These are phyloP conservation scores for Corniculantispora saksenae DNA, from an alignment of 2,329 filamentous ascomycete genomes.

Conservation along the genomic window DNA sequence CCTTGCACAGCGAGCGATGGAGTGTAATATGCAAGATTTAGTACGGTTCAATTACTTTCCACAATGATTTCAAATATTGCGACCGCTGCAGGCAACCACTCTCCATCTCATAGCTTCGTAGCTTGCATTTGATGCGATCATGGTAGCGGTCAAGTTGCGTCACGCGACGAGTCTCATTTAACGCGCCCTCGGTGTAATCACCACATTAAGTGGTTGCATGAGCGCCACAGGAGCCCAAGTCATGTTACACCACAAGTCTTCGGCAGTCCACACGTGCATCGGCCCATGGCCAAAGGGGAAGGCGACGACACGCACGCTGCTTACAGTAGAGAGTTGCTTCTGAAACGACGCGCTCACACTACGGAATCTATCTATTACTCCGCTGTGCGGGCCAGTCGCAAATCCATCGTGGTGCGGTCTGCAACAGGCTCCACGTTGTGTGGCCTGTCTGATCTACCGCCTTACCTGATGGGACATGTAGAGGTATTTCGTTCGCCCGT, in stretches of 20 bases:
- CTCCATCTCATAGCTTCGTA: not conserved
- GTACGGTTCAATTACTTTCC: too few species aligned
- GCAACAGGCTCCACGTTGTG: not conserved
- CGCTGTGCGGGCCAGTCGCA: not conserved
- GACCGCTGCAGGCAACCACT: too few species aligned
- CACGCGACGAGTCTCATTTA: constrained; percentile 12
- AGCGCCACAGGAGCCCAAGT: constrained; percentile 5
- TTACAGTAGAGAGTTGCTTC: not conserved
- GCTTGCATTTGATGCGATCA: not conserved
- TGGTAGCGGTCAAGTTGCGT: not conserved
- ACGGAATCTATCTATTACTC: not conserved
- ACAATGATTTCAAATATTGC: not conserved
- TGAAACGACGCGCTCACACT: not conserved
- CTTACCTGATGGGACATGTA: too few species aligned
- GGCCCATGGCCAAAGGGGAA: not conserved
- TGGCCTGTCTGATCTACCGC: too few species aligned
- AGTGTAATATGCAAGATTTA: not conserved
- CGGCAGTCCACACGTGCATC: not conserved
- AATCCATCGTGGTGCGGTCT: not conserved
- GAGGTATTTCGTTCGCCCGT: too few species aligned
- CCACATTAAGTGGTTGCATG: constrained; percentile 10
- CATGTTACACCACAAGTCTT: not conserved
- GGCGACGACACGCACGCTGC: not conserved
- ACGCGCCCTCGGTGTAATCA: not conserved
- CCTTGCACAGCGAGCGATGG: not conserved